Base-by-base conservation (phyloP, 2,329 filamentous ascomycete genomes). In the Cytospora paraplurivora region DNA sequence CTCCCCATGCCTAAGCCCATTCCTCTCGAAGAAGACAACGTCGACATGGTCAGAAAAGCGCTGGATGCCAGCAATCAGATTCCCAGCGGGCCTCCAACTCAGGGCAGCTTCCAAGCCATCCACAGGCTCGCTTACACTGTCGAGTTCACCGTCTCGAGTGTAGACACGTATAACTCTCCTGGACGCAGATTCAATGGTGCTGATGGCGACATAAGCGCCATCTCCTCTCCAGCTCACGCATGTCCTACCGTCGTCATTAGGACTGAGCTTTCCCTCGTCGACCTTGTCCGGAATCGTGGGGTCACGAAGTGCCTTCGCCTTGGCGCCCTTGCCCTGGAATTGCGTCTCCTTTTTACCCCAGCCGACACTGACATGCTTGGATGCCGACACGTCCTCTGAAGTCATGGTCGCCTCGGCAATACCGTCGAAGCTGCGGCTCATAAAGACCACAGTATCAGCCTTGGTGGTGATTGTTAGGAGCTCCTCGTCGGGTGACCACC, bases 261-360 rank as follows among this genome's bases (percentile, higher is more conserved):
- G 71, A 71, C 92, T 96, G 17, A 93, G 78, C 8, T 86, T 78
- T 49, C 95, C 95, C 72, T 93, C 86, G 71, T 98, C 95, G 19
- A 97, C 85, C 73, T 89, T 91, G 74, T 98, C 93, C 0, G 95
- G 95, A 69, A 99, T 91, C 11, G 95, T 99, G 17, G 95, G 95
- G 75, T 99, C 95, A 60, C 92, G 86, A 68, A 98, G 80, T 21
- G 93, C 93, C 77, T 87, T 87, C 59, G 93, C 93, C 78, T 87
- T 88, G 63, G 93, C 94, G 67, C 93, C 87, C 71, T 91, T 92
- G 57, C 95, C 95, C 72, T 97, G 91, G 75, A 99, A 99, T 75
- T 99, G 95, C 0, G 95, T 99, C 77, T 99, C 95, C 73, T 91
- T 92, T 80, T 98, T 98, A 65, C 95, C 95, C 95, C 95, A 99